These are phyloP conservation scores for Trametes polyzona DNA, from an alignment of 1,284 basidiomycete genomes.

Conservation along the genomic window DNA sequence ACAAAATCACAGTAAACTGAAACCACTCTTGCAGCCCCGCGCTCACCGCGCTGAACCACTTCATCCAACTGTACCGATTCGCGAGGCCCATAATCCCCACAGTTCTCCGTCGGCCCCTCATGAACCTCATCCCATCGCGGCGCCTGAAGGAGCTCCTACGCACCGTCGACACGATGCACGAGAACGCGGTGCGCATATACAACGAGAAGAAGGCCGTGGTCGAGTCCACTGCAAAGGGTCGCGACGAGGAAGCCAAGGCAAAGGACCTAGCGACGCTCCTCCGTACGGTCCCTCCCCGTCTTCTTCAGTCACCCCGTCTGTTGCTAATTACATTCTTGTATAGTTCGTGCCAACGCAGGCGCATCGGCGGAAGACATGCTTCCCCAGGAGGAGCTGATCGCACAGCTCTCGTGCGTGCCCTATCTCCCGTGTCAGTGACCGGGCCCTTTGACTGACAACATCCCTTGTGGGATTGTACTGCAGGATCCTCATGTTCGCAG, in stretches of 20 bases:
- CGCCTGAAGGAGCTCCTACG: not conserved
- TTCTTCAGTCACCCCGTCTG: not conserved
- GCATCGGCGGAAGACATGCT: slow-evolving; percentile 31
- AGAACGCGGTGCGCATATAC: not conserved
- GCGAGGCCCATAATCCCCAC: not conserved
- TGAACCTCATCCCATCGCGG: not conserved
- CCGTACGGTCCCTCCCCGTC: not conserved
- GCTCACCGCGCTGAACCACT: not conserved
- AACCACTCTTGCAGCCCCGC: not conserved
- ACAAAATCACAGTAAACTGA: too few relatives aligned
- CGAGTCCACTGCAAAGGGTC: not conserved
- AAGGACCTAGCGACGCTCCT: not conserved
- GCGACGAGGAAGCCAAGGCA: not conserved
- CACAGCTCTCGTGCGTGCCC: slow-evolving; percentile 36
- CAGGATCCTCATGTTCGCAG: slow-evolving; percentile 20
- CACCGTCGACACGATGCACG: not conserved
- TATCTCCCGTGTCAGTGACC: slow-evolving; percentile 24
- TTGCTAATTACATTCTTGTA: not conserved
- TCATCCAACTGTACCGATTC: not conserved
- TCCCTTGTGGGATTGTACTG: not conserved
- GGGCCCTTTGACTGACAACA: not conserved
- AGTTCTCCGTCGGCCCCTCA: not conserved
- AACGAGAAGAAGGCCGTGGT: not conserved
- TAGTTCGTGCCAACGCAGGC: slow-evolving; percentile 20
- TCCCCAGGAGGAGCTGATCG: slow-evolving; percentile 33